Conservation (phyloP, 116 monocot species). For the Dioscorea cayenensis region DNA sequence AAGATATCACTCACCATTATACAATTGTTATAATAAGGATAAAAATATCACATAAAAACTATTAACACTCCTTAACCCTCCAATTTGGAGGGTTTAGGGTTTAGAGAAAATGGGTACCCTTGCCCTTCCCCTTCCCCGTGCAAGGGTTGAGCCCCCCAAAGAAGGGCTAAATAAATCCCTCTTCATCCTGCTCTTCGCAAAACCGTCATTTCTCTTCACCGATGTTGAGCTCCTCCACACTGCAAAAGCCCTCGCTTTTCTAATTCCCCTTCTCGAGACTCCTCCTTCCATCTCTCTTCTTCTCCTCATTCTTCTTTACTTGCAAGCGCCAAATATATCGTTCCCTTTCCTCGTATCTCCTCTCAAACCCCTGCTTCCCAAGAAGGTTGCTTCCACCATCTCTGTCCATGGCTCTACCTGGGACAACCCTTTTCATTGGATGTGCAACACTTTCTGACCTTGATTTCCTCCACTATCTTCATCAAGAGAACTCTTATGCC, state of each 20-base stretch:
- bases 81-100: too few species aligned
- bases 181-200: too few species aligned
- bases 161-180: too few species aligned
- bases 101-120: too few species aligned
- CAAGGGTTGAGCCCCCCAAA: too few species aligned
- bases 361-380: conserved; percentile 42
- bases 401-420: conserved; percentile 64
- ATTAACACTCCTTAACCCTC: too few species aligned
- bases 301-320: conserved; percentile 20
- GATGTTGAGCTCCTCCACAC: background rate
- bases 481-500: conserved; percentile 65
- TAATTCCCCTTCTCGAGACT: background rate
- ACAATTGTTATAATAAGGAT: too few species aligned
- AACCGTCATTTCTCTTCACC: too few species aligned
- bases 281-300: conserved; percentile 7
- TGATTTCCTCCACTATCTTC: conserved; percentile 56
- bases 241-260: background rate
- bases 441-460: conserved; percentile 71
- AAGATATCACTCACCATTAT: too few species aligned
- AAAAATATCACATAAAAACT: too few species aligned
- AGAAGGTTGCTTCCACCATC: conserved; percentile 59
- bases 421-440: conserved; percentile 90
- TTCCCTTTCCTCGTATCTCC: conserved; percentile 3
- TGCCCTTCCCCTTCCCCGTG: too few species aligned
- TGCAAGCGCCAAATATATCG: conserved; percentile 10